Evolutionary conservation across 331 rosid species (phyloP), one percentile per base, ranked within the genome.

Genomic region (Prunus yedoensis): DNA sequence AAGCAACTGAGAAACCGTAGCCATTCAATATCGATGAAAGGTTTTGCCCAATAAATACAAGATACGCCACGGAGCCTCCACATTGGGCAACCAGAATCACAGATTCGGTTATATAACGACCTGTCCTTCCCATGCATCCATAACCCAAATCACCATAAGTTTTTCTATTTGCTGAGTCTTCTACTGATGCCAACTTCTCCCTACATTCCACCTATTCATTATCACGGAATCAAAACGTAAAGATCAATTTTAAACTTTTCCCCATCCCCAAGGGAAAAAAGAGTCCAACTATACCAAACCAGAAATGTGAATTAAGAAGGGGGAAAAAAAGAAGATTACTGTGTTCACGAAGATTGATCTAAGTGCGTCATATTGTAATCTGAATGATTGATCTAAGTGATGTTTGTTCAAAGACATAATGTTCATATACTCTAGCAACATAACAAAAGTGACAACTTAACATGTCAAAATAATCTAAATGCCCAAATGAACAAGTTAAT

Each of bases 71-170:
- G 0, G 96, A 78, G 15, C 94, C 97, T 59, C 93, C 97, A 27
- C 89, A 86, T 49, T 91, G 97, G 13, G 93, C 74, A 13, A 90
- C 63, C 81, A 87, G 75, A 68, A 94, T 89, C 60, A 91, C 68
- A 64, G 83, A 45, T 67, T 94, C 98, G 3, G 97, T 83, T 50
- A 90, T 21, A 87, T 66, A 86, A 43, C 95, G 91, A 68, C 98
- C 98, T 1, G 74, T 70, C 57, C 41, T 78, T 81, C 97, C 98
- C 79, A 87, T 77, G 74, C 91, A 79, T 73, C 73, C 77, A 68
- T 88, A 80, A 43, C 98, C 97, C 77, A 94, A 70, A 81, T 94
- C 98, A 50, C 96, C 97, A 59, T 90, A 94, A 10, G 94, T 86
- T 68, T 67, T 83, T 71, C 68, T 47, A 71, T 85, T 86, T 8